A percentile compares a stretch with the other conserved stretches of the same genome.
These are phyloP conservation scores for Macrophomina phaseolina DNA, from an alignment of 2,329 filamentous ascomycete species.

Conservation along the genomic window DNA sequence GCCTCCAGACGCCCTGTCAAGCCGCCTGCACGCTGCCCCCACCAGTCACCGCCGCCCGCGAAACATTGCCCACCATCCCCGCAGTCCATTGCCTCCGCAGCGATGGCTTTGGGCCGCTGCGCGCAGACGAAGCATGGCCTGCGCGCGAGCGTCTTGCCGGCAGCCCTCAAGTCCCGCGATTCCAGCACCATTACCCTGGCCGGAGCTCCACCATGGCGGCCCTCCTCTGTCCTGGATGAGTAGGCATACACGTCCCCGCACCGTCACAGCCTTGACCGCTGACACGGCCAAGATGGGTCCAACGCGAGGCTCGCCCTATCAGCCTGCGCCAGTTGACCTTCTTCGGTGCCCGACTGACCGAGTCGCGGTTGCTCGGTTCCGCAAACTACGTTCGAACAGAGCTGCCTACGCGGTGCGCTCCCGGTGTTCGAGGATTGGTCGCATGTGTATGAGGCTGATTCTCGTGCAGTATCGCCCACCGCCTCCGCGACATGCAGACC, in stretches of 20 bases:
- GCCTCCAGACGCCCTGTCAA: neutral
- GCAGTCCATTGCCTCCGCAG: conserved; percentile 7
- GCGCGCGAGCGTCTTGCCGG: conserved; percentile 5
- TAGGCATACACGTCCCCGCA: conserved; percentile 41
- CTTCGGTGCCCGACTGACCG: conserved; percentile 91
- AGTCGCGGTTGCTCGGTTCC: conserved; percentile 86
- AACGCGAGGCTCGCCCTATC: conserved; percentile 90
- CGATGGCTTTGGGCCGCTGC: conserved; percentile 22
- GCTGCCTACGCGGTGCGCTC: conserved; percentile 75
- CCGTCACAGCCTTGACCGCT: conserved; percentile 28
- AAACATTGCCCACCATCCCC: conserved; percentile 7
- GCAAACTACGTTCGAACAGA: conserved; percentile 98
- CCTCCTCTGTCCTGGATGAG: conserved; percentile 65
- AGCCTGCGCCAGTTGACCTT: conserved; percentile 96
- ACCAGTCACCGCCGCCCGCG: neutral
- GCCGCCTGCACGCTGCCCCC: neutral
- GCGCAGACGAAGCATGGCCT: neutral
- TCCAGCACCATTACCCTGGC: conserved; percentile 9
- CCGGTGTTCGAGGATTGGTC: neutral
- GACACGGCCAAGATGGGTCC: conserved; percentile 74
- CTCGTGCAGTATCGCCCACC: conserved; percentile 76
- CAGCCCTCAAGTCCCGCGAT: neutral
- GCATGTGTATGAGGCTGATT: conserved; percentile 11
- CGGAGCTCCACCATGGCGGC: conserved; percentile 61
- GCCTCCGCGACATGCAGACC: conserved; percentile 95